Conservation (phyloP, 192 early-diverging fungal genomes). For the Coemansia sp. region DNA sequence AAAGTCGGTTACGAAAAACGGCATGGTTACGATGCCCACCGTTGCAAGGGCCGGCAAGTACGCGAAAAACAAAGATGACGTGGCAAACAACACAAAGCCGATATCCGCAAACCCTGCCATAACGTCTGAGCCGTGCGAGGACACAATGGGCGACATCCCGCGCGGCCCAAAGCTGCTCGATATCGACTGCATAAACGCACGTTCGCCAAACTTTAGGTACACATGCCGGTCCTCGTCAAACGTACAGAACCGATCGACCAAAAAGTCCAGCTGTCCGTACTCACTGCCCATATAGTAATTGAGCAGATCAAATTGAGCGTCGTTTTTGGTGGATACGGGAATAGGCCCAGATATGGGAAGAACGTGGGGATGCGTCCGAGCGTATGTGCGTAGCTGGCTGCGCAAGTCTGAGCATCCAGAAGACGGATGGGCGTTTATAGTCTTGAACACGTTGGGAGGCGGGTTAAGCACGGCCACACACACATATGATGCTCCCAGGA, state of each 20-base stretch:
- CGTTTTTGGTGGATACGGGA: slow-evolving; percentile 4
- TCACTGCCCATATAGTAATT: slow-evolving; percentile 35
- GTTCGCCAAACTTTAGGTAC: slow-evolving; percentile 47
- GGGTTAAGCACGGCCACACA: slow-evolving; percentile 11
- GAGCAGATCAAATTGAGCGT: slow-evolving; percentile 6
- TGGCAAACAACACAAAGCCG: slow-evolving; percentile 25
- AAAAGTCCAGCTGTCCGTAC: slow-evolving; percentile 43
- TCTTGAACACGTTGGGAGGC: slow-evolving; percentile 44
- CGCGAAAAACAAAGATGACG: slow-evolving; percentile 16
- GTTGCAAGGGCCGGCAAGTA: slow-evolving; percentile 45
- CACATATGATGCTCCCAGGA: slow-evolving; percentile 22
- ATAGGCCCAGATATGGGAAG: slow-evolving; percentile 26
- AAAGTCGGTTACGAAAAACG: slow-evolving; percentile 31
- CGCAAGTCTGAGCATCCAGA: slow-evolving; percentile 30
- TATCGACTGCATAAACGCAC: slow-evolving; percentile 43
- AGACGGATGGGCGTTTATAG: slow-evolving; percentile 13
- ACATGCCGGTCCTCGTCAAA: slow-evolving; percentile 37
- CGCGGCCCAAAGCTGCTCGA: slow-evolving; percentile 41
- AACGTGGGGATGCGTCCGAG: slow-evolving; percentile 8
- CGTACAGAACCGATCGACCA: slow-evolving; percentile 46
- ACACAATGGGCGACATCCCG: slow-evolving; percentile 12
- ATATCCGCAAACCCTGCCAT: slow-evolving; percentile 28
- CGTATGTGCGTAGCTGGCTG: slow-evolving; percentile 17
- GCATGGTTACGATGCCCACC: slow-evolving; percentile 33
- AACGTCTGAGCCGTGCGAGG: background rate